Conservation (phyloP, 345 rosid genomes). For the Arabis hirsuta region DNA sequence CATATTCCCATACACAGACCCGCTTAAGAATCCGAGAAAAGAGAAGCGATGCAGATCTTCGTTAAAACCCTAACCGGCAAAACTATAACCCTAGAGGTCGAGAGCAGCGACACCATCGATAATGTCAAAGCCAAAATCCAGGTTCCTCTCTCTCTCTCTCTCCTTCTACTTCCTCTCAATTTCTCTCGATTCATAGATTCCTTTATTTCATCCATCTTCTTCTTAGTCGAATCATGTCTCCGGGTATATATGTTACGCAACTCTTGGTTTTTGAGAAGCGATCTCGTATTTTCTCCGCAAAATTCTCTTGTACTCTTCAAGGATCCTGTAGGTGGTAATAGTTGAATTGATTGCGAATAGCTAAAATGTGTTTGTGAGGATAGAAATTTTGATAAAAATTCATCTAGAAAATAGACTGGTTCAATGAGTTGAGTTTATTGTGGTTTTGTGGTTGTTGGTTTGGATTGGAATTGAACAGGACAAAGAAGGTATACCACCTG, state of each 20-base stretch:
- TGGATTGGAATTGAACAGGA: slow-evolving; percentile 50
- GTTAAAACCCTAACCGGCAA: slow-evolving; percentile 66
- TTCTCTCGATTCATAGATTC: too few relatives aligned
- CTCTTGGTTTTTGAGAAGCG: not conserved
- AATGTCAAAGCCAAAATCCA: slow-evolving; percentile 66
- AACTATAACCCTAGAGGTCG: slow-evolving; percentile 65
- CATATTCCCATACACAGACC: not conserved
- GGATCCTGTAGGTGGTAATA: not conserved
- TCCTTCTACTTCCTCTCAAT: too few relatives aligned
- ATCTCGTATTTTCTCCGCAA: slow-evolving; percentile 6
- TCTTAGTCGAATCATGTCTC: not conserved
- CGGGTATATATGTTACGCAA: not conserved
- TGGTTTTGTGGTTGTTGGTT: not conserved
- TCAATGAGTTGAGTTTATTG: not conserved
- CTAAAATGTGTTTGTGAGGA: not conserved
- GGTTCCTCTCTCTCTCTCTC: slow-evolving; percentile 36
- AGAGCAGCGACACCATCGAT: slow-evolving; percentile 61
- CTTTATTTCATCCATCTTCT: not conserved
- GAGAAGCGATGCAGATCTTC: slow-evolving; percentile 56
- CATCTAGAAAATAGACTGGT: too few relatives aligned
- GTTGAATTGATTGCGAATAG: slow-evolving; percentile 4
- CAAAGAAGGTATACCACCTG: slow-evolving; percentile 97
- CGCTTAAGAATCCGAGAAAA: not conserved
- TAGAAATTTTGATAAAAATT: not conserved
- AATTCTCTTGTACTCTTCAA: not conserved